These are phyloP conservation scores for Cokeromyces recurvatus DNA, from an alignment of 371 early-diverging fungal species.

Conservation along the genomic window DNA sequence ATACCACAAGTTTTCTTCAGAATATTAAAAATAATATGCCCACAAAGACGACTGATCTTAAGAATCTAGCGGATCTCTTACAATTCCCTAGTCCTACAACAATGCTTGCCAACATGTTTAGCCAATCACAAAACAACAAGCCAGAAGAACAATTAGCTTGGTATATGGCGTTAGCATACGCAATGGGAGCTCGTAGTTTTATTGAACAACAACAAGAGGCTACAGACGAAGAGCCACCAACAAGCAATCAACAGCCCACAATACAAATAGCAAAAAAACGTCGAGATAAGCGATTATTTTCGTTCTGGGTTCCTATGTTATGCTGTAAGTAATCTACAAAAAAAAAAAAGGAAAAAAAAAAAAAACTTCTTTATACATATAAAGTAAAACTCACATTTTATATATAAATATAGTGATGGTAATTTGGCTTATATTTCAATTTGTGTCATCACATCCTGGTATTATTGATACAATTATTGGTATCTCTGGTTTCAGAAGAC, in stretches of 20 bases:
- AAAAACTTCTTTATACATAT: no score
- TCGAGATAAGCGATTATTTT: conserved; percentile 35
- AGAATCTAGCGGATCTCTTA: conserved; percentile 32
- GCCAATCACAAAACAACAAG: conserved; percentile 5
- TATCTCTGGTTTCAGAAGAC: conserved; percentile 22
- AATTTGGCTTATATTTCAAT: conserved; percentile 34
- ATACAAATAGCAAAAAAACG: conserved; percentile 29
- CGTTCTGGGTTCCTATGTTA: conserved; percentile 46
- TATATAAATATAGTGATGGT: conserved; percentile 33
- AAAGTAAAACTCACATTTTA: no score
- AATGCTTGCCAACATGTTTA: conserved; percentile 37
- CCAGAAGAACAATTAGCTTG: conserved; percentile 39
- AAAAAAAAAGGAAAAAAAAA: no score
- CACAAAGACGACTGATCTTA: conserved; percentile 30
- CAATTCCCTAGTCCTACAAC: conserved; percentile 35
- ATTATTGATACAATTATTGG: conserved; percentile 21
- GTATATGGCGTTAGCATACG: conserved; percentile 48
- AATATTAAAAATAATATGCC: conserved; percentile 42
- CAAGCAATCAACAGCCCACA: no score
- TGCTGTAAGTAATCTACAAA: conserved; percentile 43
- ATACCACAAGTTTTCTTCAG: conserved; percentile 27
- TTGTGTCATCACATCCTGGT: conserved; percentile 24
- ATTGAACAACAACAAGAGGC: conserved; percentile 2
- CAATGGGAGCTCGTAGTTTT: conserved; percentile 35
- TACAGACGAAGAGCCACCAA: background rate